Conservation (phyloP, 805 yeast species). For the Barnettozyma vustinii region DNA sequence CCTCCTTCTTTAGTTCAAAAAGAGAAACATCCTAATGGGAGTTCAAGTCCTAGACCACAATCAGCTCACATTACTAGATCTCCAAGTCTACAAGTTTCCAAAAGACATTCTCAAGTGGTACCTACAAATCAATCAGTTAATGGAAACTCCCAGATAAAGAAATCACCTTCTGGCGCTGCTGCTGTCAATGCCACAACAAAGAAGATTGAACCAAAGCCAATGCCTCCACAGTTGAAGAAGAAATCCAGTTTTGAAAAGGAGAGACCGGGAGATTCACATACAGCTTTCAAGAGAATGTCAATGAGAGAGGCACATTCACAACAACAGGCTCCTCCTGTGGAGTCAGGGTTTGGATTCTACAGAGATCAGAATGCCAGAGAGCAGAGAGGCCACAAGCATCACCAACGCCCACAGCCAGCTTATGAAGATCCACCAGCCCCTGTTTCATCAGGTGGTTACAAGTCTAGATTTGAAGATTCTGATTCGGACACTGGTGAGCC, state of each 20-base stretch:
- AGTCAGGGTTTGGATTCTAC: conserved; percentile 22
- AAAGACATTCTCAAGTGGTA: conserved; percentile 2
- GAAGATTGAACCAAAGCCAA: conserved; percentile 32
- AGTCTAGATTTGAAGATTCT: conserved; percentile 58
- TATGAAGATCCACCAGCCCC: background rate
- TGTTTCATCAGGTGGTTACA: conserved; percentile 26
- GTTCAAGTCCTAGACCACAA: conserved; percentile 3
- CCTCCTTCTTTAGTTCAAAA: background rate
- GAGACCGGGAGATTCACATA: conserved; percentile 26
- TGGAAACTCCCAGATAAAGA: background rate
- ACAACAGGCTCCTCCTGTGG: conserved; percentile 12
- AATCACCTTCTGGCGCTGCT: conserved; percentile 23
- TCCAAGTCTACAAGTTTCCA: background rate
- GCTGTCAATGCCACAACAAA: conserved; percentile 48
- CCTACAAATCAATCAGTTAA: background rate
- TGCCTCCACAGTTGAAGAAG: conserved; percentile 15
- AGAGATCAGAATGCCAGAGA: conserved; percentile 18
- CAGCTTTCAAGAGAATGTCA: conserved; percentile 34
- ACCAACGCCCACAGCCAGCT: conserved; percentile 8
- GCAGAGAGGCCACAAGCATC: conserved; percentile 12
- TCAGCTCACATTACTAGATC: conserved; percentile 1
- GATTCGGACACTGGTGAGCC: conserved; percentile 49
- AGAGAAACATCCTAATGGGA: background rate
- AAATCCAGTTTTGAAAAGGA: conserved; percentile 55
- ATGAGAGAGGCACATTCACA: conserved; percentile 25